Base-by-base conservation (phyloP, 768 basidiomycete species). In the Amanita fuliginea region DNA sequence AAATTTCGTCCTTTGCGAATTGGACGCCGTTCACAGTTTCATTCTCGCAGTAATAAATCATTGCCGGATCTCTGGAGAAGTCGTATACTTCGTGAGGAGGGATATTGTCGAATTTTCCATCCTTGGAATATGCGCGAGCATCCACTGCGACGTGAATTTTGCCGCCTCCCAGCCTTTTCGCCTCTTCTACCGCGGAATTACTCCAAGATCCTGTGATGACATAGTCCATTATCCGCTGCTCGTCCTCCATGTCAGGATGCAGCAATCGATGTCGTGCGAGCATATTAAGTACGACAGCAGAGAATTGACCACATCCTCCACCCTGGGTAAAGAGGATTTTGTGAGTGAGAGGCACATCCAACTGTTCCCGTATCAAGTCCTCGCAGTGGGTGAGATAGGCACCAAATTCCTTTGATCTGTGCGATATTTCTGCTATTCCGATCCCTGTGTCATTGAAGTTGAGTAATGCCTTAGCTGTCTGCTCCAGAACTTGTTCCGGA, bases 41-140 rank as follows among this genome's bases (percentile, higher is more conserved):
- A 73, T 99, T 99, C 65, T 96, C 96, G 76, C 96, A 99, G 70
- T 96, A 98, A 70, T 95, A 98, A 52, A 97, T 83, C 56, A 94
- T 76, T 22, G 87, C 94, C 11, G 95, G 83, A 60, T 34, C 41
- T n/a, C 66, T 54, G 6, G 86, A 85, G 70, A 97, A 91, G 8
- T 66, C 62, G 75, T 86, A 98, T 47, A 75, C 74, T 47, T 71
- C 66, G 61, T 78, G 80, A 9, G 80, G 68, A 7, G 96, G 93
- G 61, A 98, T 79, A 54, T 76, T 79, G 56, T 91, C 83, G 65
- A 84, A 70, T 60, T 84, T 83, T 49, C 75, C 78, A 58, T 83
- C 79, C 46, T 70, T 65, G 10, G 83, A 85, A 54, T 73, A 71
- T 41, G 62, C 59, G 37, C 86, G 77, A 0, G 80, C 70, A 63